A percentile compares a stretch with the other conserved stretches of the same genome.
Evolutionary conservation across 768 basidiomycete species (phyloP).

Genomic region (Termitomyces sp.): DNA sequence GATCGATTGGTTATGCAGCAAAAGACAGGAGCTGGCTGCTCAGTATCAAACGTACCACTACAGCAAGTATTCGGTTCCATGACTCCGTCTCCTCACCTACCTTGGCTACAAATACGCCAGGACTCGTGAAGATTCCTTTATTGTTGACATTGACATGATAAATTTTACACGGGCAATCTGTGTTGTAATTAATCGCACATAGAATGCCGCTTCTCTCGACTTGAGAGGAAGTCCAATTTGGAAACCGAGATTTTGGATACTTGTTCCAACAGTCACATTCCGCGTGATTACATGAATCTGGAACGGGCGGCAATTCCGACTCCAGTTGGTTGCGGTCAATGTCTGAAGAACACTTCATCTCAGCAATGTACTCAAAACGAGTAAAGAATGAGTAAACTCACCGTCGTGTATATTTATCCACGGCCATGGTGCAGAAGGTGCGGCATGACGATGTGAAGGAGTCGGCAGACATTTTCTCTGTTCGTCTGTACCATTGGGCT

Average conservation of each 20-base stretch:
- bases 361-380: not conserved
- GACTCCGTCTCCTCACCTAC: conserved; percentile 22
- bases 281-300: conserved; percentile 28
- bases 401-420: conserved; percentile 37
- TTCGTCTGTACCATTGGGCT: not conserved
- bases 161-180: conserved; percentile 20
- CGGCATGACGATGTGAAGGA: conserved; percentile 37
- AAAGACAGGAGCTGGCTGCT: not conserved
- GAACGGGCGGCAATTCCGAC: conserved; percentile 26
- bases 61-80: conserved; percentile 29
- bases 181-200: conserved; percentile 28
- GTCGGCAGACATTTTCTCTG: conserved; percentile 17
- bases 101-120: conserved; percentile 15
- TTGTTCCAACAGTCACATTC: conserved; percentile 31
- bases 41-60: conserved; percentile 24
- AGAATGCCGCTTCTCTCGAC: conserved; percentile 33
- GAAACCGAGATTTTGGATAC: conserved; percentile 44
- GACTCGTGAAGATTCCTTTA: conserved; percentile 29
- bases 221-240: conserved; percentile 50
- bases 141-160: conserved; percentile 35
- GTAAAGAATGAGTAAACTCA: conserved; percentile 6
- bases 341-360: conserved; percentile 16
- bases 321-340: conserved; percentile 29
- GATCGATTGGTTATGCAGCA: not conserved
- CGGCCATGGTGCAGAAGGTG: conserved; percentile 42